Conservation (phyloP, 164 flowering plant genomes). For the Piper betle region DNA sequence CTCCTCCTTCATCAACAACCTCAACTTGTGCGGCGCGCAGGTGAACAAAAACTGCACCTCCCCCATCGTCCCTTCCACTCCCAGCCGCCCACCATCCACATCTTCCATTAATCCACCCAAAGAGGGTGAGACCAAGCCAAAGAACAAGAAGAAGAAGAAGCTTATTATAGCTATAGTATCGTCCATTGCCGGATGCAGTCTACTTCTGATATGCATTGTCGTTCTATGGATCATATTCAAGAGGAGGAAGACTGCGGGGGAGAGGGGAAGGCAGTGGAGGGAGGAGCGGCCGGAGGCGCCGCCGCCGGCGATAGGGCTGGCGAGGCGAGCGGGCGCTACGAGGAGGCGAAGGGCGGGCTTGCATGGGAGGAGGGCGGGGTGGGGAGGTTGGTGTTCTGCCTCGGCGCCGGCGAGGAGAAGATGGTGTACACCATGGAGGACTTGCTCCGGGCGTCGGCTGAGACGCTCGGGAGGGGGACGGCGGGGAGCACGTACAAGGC, state of each 20-base stretch:
- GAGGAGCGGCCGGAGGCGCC: constrained; percentile 1
- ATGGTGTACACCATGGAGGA: constrained; percentile 67
- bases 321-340: constrained; percentile 14
- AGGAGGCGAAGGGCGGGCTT: constrained; percentile 31
- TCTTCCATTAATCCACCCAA: neutral
- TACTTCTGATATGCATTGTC: constrained; percentile 18
- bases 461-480: constrained; percentile 83
- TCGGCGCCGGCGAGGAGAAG: constrained; percentile 32
- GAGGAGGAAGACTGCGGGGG: neutral
- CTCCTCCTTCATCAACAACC: constrained; percentile 47
- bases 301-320: constrained; percentile 2
- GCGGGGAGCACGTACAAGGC: constrained; percentile 91
- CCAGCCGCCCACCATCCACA: constrained; percentile 15
- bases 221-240: neutral
- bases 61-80: neutral
- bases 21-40: constrained; percentile 51
- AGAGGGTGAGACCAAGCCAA: neutral
- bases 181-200: constrained; percentile 30
- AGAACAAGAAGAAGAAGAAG: constrained; percentile 8
- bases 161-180: constrained; percentile 27
- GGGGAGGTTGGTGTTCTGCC: constrained; percentile 70
- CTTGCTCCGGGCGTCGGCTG: constrained; percentile 80
- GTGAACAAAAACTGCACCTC: constrained; percentile 22
- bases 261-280: constrained; percentile 9
- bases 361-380: constrained; percentile 66